These are phyloP conservation scores for Eucalyptus decipiens DNA, from an alignment of 345 rosid genomes.

Conservation along the genomic window DNA sequence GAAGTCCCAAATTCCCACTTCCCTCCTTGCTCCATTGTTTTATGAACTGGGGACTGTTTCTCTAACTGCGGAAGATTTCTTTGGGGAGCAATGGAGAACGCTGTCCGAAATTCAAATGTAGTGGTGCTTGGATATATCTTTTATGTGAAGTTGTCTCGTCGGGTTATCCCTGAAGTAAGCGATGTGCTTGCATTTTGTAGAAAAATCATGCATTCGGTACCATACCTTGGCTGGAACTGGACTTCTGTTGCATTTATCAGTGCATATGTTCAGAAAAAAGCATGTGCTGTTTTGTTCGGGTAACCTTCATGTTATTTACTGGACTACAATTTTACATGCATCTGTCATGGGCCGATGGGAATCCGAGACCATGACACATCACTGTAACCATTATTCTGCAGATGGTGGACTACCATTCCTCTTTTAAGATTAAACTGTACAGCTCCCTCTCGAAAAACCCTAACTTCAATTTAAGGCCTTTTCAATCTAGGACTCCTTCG, in stretches of 20 bases:
- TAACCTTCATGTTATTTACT: neutral
- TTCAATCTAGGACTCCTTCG: neutral
- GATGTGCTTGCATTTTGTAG: neutral
- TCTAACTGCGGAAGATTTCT: conserved; percentile 66
- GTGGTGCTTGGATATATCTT: conserved; percentile 79
- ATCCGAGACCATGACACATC: neutral
- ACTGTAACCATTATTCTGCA: neutral
- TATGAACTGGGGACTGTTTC: neutral
- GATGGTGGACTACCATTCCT: accelerated
- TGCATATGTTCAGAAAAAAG: neutral
- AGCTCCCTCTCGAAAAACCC: neutral
- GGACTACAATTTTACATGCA: neutral
- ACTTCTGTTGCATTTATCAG: neutral
- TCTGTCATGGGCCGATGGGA: too few species aligned
- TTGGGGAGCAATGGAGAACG: conserved; percentile 73
- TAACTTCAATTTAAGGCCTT: neutral
- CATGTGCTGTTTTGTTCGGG: neutral
- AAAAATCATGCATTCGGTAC: neutral
- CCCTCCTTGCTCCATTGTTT: neutral
- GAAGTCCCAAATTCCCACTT: neutral
- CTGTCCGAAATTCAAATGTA: conserved; percentile 57
- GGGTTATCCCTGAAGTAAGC: conserved; percentile 91
- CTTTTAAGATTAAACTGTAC: neutral
- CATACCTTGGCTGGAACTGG: neutral
- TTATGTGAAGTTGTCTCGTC: conserved; percentile 60